phyloP scores from a whole-genome alignment of 2,329 filamentous ascomycete species.

The Rhynchosporium secalis region DNA sequence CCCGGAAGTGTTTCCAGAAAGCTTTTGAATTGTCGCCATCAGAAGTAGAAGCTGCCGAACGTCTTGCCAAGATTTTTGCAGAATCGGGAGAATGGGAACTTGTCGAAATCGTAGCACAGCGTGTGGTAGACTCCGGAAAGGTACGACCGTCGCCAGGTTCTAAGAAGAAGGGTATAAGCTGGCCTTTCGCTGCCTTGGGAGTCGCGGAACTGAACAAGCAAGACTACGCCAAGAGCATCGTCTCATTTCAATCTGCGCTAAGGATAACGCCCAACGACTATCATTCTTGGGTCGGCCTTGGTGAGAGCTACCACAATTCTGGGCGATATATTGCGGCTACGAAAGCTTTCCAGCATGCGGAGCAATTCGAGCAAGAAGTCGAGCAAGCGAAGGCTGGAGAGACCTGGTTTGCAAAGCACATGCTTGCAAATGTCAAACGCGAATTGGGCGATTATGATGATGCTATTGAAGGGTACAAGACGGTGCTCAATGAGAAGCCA shows the following conservation, averaged over 20 bases:
- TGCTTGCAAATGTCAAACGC: conserved; percentile 91
- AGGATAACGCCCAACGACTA: conserved; percentile 84
- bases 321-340: conserved; percentile 92
- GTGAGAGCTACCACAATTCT: conserved; percentile 96
- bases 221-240: conserved; percentile 83
- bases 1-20: conserved; percentile 92
- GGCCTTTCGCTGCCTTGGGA: conserved; percentile 92
- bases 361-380: conserved; percentile 66
- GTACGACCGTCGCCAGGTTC: conserved; percentile 88
- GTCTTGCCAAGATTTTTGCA: conserved; percentile 82
- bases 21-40: conserved; percentile 88
- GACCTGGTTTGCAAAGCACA: conserved; percentile 94
- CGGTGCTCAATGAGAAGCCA: conserved; percentile 67
- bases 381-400: conserved; percentile 60
- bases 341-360: conserved; percentile 84
- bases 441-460: conserved; percentile 89
- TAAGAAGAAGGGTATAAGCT: conserved; percentile 89
- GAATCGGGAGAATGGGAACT: conserved; percentile 94
- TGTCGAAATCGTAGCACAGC: conserved; percentile 86
- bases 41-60: conserved; percentile 83
- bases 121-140: conserved; percentile 92
- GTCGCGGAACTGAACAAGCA: conserved; percentile 94
- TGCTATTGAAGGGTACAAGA: conserved; percentile 73
- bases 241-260: conserved; percentile 87
- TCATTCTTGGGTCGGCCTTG: conserved; percentile 92